phyloP scores from a whole-genome alignment of 345 rosid genomes.

The Eucalyptus microcorys region DNA sequence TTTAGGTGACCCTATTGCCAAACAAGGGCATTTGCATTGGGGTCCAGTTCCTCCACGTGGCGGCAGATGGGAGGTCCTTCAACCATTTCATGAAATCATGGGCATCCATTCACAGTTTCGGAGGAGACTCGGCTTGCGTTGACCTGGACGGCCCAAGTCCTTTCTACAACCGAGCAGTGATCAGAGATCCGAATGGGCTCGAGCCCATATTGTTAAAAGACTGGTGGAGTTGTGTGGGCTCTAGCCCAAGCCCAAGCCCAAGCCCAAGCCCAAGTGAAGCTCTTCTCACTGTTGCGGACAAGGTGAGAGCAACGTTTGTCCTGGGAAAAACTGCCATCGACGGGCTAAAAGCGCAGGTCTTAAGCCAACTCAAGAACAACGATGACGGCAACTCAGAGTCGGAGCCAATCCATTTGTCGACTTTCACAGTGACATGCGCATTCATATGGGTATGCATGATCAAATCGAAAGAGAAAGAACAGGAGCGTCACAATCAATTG shows the following conservation, averaged over 20 bases:
- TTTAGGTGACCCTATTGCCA: slow-evolving; percentile 19
- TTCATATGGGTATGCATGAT: background rate
- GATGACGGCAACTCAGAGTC: background rate
- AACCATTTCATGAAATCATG: slow-evolving; percentile 30
- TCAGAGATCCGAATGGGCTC: slow-evolving; percentile 4
- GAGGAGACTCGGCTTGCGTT: background rate
- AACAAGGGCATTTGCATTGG: slow-evolving; percentile 20
- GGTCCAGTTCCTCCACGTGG: slow-evolving; percentile 5
- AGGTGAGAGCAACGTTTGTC: slow-evolving; percentile 14
- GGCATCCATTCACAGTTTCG: background rate
- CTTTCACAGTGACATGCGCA: background rate
- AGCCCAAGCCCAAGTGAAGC: background rate
- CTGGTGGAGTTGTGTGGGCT: background rate
- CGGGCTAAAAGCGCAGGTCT: slow-evolving; percentile 5
- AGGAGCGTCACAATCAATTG: background rate
- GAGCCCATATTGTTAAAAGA: background rate
- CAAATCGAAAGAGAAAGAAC: background rate
- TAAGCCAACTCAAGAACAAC: background rate
- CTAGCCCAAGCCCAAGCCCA: background rate
- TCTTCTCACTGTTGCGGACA: background rate
- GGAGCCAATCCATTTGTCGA: background rate
- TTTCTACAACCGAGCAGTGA: background rate
- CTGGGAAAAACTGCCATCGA: background rate
- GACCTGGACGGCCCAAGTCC: background rate
- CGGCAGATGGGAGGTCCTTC: slow-evolving; percentile 24